phyloP scores from a whole-genome alignment of 805 yeast species.

The Kuraishia hungarica region DNA sequence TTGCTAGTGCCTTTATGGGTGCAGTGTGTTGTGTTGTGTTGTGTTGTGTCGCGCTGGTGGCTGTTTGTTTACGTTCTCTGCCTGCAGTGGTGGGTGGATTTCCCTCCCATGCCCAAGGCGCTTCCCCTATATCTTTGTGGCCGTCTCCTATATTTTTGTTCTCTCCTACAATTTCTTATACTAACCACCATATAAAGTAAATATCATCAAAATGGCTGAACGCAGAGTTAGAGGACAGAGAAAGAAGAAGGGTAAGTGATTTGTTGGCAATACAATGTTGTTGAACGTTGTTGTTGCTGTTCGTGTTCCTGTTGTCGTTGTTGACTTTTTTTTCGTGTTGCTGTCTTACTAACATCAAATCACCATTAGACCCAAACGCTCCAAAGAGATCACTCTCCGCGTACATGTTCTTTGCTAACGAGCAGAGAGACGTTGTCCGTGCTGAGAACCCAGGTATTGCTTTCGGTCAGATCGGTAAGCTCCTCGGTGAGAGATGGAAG shows the following conservation, averaged over 20 bases:
- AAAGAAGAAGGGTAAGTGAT: constrained; percentile 25
- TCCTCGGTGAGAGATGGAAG: constrained; percentile 96
- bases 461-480: constrained; percentile 92
- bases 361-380: constrained; percentile 82
- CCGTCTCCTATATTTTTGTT: neutral
- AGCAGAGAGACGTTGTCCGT: constrained; percentile 91
- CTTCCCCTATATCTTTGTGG: neutral
- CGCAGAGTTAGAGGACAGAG: constrained; percentile 19
- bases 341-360: neutral
- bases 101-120: neutral
- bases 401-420: constrained; percentile 98
- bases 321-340: neutral
- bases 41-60: neutral
- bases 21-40: neutral
- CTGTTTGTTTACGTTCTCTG: neutral
- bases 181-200: neutral
- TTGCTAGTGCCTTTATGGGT: neutral
- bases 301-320: neutral
- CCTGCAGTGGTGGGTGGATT: neutral
- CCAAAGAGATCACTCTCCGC: constrained; percentile 98
- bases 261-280: neutral
- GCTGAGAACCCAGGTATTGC: constrained; percentile 94
- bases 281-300: neutral
- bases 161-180: neutral
- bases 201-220: constrained; percentile 16